Evolutionary conservation across 2,329 filamentous ascomycete genomes (phyloP).

Genomic region (Fusarium austroafricanum): DNA sequence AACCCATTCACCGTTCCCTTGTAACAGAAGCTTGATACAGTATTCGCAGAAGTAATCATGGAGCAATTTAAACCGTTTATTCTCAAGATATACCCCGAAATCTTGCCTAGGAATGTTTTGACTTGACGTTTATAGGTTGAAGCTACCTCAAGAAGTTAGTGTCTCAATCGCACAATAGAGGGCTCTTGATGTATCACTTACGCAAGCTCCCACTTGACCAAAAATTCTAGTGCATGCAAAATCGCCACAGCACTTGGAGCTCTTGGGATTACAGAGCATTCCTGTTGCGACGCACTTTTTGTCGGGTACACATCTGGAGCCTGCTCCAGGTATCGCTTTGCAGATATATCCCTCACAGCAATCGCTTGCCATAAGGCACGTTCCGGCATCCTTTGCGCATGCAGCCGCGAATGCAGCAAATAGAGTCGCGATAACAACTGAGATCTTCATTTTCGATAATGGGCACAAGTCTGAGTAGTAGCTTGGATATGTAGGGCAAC

Average conservation of each 20-base stretch:
- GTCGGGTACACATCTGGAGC: neutral
- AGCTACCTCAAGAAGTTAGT: neutral
- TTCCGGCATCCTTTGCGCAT: neutral
- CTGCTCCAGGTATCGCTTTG: neutral
- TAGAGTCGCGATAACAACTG: neutral
- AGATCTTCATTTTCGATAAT: neutral
- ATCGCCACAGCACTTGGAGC: neutral
- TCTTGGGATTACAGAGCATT: neutral
- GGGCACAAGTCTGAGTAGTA: neutral
- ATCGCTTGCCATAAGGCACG: neutral
- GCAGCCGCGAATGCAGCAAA: neutral
- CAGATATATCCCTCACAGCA: neutral
- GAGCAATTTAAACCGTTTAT: neutral
- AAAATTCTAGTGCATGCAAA: neutral
- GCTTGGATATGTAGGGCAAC: too few relatives aligned
- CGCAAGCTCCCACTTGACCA: neutral
- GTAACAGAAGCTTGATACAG: accelerated
- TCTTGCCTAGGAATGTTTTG: neutral
- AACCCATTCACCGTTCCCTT: too few relatives aligned
- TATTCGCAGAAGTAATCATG: accelerated
- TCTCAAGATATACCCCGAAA: accelerated
- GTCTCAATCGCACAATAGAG: too few relatives aligned
- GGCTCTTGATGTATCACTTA: accelerated
- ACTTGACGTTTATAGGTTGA: neutral
- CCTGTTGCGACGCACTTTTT: neutral